Evolutionary conservation across 1,284 basidiomycete species (phyloP), one percentile per base, ranked within the genome.

Genomic region (Cryptococcus floricola): DNA sequence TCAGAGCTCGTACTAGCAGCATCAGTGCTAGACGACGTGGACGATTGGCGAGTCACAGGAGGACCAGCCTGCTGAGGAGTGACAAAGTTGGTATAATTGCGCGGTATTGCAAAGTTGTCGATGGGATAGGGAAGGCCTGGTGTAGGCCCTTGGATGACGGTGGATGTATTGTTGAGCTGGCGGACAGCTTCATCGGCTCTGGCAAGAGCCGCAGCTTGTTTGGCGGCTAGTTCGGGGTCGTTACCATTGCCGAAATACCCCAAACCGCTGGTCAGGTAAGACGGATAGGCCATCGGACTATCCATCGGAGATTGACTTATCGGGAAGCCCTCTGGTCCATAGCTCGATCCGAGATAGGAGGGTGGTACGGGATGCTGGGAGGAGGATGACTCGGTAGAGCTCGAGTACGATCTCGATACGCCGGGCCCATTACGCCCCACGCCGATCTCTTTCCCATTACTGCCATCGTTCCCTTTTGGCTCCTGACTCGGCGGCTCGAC

Each of bases 271-370:
- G 44, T 38, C 41, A 49, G 16, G 18, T 54, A 27, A 5, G 39
- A 27, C 28, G 28, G 16, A 39, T 37, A 58, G 7, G 54, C 19
- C 9, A 53, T 31, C 0, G 58, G 55, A 27, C 55, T 59, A 18
- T 52, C 50, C 16, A 57, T 54, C 10, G 58, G 58, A 16, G 60
- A 61, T 47, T 50, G 41, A 39, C 43, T 60, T 37, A 59, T 61
- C 2, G 69, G 67, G 52, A 73, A 75, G 0, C 73, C 73, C 28
- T 75, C 73, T 25, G 67, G 62, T 44, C 70, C 71, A 56, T 75
- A 75, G 54, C 67, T 69, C 9, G 70, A 70, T 18, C 73, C 71
- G 25, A 75, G 60, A 39, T 62, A 60, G 1, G 64, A 56, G 1
- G 66, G 66, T 23, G 51, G 50, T 16, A 52, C 28, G 19, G 63